phyloP scores from a whole-genome alignment of 768 basidiomycete species.

The Agaricus subrufescens region DNA sequence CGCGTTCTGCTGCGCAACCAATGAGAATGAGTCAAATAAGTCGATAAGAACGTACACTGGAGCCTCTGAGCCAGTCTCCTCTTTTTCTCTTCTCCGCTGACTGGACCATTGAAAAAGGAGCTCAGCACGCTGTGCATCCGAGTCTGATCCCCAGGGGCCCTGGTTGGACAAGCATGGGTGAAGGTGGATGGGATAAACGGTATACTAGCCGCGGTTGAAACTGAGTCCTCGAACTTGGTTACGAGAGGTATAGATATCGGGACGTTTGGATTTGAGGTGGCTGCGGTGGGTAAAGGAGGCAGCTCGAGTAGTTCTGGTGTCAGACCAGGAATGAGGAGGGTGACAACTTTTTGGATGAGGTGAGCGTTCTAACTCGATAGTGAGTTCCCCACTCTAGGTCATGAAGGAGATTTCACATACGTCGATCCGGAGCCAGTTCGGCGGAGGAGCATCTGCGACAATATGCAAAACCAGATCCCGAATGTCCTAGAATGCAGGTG shows the following conservation, averaged over 20 bases:
- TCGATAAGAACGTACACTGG: constrained; percentile 26
- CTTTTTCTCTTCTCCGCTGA: constrained; percentile 78
- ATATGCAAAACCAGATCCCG: constrained; percentile 84
- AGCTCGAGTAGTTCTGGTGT: constrained; percentile 70
- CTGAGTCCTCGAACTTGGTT: constrained; percentile 19
- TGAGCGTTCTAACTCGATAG: constrained; percentile 54
- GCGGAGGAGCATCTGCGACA: constrained; percentile 76
- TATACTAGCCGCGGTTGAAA: constrained; percentile 29
- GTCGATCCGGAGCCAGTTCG: constrained; percentile 83
- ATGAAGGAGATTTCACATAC: constrained; percentile 33
- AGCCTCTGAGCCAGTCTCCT: constrained; percentile 42
- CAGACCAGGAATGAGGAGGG: constrained; percentile 83
- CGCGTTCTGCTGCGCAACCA: constrained; percentile 46
- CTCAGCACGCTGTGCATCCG: constrained; percentile 84
- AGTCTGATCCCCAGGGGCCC: constrained; percentile 84
- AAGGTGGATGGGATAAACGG: constrained; percentile 78
- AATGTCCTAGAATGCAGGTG: constrained; percentile 55
- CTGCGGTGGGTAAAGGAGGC: constrained; percentile 65
- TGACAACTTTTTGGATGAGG: constrained; percentile 72
- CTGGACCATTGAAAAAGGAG: constrained; percentile 75
- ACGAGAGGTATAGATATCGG: constrained; percentile 37
- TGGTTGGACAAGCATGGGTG: constrained; percentile 90
- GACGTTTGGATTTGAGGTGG: constrained; percentile 47
- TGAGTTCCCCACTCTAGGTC: background rate
- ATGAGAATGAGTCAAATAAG: background rate